phyloP scores from a whole-genome alignment of 495 filamentous ascomycete species.

The Hypoxylon intermedium region DNA sequence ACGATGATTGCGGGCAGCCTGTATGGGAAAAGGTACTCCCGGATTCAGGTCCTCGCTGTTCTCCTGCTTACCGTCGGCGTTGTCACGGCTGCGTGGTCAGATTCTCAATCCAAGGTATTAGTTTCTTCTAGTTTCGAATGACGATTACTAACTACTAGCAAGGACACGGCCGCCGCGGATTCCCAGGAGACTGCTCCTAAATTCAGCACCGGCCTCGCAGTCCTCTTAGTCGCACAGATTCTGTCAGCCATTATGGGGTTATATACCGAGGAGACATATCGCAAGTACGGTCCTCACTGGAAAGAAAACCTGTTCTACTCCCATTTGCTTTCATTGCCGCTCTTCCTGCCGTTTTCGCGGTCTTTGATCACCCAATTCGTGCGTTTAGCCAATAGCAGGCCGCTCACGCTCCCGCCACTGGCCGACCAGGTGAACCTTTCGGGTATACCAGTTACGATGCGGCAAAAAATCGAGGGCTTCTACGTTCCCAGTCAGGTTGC shows the following conservation, averaged over 20 bases:
- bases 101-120: slow-evolving; percentile 79
- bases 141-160: slow-evolving; percentile 23
- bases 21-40: slow-evolving; percentile 83
- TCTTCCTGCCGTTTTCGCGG: slow-evolving; percentile 64
- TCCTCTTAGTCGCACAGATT: slow-evolving; percentile 88
- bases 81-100: slow-evolving; percentile 83
- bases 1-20: slow-evolving; percentile 87
- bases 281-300: slow-evolving; percentile 86
- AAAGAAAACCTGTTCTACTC: slow-evolving; percentile 96
- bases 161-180: slow-evolving; percentile 43
- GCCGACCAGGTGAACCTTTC: slow-evolving; percentile 42
- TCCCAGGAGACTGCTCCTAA: slow-evolving; percentile 42
- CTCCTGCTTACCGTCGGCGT: slow-evolving; percentile 85
- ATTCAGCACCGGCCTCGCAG: slow-evolving; percentile 78
- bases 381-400: slow-evolving; percentile 56
- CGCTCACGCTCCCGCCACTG: slow-evolving; percentile 51
- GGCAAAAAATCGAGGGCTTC: slow-evolving; percentile 45
- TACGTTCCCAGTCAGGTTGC: slow-evolving; percentile 73
- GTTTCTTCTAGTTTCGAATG: background rate
- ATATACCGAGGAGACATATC: slow-evolving; percentile 90
- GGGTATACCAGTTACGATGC: slow-evolving; percentile 38
- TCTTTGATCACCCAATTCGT: slow-evolving; percentile 59
- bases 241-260: slow-evolving; percentile 93
- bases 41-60: slow-evolving; percentile 79
- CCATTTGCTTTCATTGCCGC: slow-evolving; percentile 77